Percentiles rank a stretch among this genome's conserved stretches.
Conservation (phyloP, 495 filamentous ascomycete genomes). For the Cudoniella acicularis region DNA sequence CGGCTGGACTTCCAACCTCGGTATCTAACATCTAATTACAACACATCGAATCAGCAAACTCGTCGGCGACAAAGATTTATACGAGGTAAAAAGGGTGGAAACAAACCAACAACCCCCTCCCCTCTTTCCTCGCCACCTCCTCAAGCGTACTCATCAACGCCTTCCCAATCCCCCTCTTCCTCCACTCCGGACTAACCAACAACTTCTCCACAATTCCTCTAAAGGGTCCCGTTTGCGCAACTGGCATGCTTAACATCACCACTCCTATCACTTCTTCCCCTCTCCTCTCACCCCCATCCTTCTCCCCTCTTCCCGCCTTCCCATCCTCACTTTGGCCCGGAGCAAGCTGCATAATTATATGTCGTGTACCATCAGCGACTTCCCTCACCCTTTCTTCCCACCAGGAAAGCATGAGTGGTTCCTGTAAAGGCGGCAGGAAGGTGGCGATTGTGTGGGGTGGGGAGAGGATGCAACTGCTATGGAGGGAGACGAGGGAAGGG, state of each 20-base stretch:
- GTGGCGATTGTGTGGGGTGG: constrained; percentile 14
- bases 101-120: constrained; percentile 19
- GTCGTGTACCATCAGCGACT: not conserved
- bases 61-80: not conserved
- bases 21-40: constrained; percentile 24
- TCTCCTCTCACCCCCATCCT: not conserved
- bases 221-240: constrained; percentile 9
- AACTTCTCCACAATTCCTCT: constrained; percentile 21
- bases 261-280: constrained; percentile 14
- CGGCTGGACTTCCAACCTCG: constrained; percentile 22
- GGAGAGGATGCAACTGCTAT: constrained; percentile 13
- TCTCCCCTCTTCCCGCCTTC: too few relatives aligned
- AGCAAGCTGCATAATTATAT: constrained; percentile 16
- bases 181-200: constrained; percentile 13
- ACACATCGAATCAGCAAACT: not conserved
- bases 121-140: constrained; percentile 9
- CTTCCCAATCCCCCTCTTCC: constrained; percentile 16
- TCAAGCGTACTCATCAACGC: constrained; percentile 19
- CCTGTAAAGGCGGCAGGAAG: constrained; percentile 17
- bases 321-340: too few relatives aligned
- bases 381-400: constrained; percentile 16
- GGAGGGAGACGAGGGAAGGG: constrained; percentile 13
- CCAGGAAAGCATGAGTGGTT: constrained; percentile 5
- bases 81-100: not conserved
- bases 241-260: constrained; percentile 15